Percentiles rank a stretch among this genome's conserved stretches.
phyloP scores from a whole-genome alignment of 192 early-diverging fungal genomes.

The Mortierella antarctica region DNA sequence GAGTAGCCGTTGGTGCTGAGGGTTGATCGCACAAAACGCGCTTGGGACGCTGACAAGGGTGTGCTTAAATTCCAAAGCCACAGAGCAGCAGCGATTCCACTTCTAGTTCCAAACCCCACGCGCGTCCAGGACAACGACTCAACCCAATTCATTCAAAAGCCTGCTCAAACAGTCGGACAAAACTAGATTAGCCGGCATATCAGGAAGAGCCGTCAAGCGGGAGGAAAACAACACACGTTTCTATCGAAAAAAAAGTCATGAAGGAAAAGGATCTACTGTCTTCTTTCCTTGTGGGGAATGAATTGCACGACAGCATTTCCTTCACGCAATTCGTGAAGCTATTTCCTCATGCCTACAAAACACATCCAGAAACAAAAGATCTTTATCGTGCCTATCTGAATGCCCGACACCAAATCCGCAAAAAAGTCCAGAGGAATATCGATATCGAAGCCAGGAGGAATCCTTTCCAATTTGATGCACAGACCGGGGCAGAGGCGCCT shows the following conservation, averaged over 20 bases:
- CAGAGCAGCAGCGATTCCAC: too few species aligned
- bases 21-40: too few species aligned
- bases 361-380: slow-evolving; percentile 42
- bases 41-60: too few species aligned
- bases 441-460: slow-evolving; percentile 49
- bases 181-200: too few species aligned
- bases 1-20: too few species aligned
- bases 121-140: too few species aligned
- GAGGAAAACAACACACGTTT: not conserved
- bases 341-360: slow-evolving; percentile 19
- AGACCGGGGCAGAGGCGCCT: not conserved
- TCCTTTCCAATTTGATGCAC: slow-evolving; percentile 25
- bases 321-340: slow-evolving; percentile 23
- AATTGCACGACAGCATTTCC: slow-evolving; percentile 47
- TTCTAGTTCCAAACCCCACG: too few species aligned
- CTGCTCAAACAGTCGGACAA: too few species aligned
- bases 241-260: not conserved
- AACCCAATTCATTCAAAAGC: too few species aligned
- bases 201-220: not conserved
- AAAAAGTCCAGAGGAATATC: slow-evolving; percentile 43
- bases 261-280: slow-evolving; percentile 46
- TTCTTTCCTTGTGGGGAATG: slow-evolving; percentile 47
- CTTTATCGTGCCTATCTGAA: slow-evolving; percentile 40
- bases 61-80: too few species aligned
- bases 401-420: slow-evolving; percentile 33